Evolutionary conservation across 345 rosid species (phyloP), one percentile per base, ranked within the genome.

Genomic region (Noccaea bulbosa): DNA sequence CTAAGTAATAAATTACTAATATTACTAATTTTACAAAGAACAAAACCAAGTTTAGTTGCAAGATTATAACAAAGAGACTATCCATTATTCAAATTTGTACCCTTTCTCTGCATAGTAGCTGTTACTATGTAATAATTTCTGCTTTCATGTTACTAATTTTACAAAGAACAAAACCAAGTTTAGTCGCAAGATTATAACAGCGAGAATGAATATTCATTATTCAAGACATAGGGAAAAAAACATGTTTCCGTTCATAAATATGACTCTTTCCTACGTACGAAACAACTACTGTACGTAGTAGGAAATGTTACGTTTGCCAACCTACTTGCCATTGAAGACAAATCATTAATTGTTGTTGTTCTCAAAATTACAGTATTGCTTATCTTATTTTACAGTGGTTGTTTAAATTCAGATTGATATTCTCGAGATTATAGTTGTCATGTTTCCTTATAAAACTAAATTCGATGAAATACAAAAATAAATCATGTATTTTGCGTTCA

Each of bases 301-400:
- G 44, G 65, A 12, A 41, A 54, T 14, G 16, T 11, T 41, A 27
- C 8, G 8, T 35, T 38, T 16, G 34, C 8, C 44, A 39, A 15
- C 8, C 44, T 27, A 15, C 16, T 38, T 16, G 34, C 8, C 44
- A 39, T 30, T 30, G 5, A 24, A 39, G 50, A 59, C 51, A 17
- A 16, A 24, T n/a, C 64, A 72, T 63, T 71, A 62, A 62, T 0
- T 63, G 32, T 20, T 51, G 46, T n/a, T 43, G 20, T 71, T 43
- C 52, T 68, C 54, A 7, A 62, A 41, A 43, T 52, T 43, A 51
- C 38, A 32, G 17, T 43, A n/a, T 20, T 30, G 41, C 50, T 32
- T 65, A 39, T 4, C 50, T 32, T 65, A 39, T 4, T 43, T 53
- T 54, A 54, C 34, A 4, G 11, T 30, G 11, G 15, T 39, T 49